phyloP scores from a whole-genome alignment of 352 stramenopile genomes.

The Phytophthora citricola region DNA sequence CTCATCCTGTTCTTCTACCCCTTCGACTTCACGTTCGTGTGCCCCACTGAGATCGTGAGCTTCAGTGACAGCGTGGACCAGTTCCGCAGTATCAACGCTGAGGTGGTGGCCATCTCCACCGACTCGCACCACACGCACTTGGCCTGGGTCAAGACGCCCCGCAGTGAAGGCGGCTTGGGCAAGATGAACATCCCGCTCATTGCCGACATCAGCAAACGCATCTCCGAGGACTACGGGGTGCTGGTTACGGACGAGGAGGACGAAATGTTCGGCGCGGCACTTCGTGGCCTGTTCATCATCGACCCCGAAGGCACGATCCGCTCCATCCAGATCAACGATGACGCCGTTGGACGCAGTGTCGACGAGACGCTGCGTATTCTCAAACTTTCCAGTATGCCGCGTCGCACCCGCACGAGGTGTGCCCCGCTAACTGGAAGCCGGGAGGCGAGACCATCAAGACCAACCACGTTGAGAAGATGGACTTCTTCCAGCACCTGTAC shows the following conservation, averaged over 20 bases:
- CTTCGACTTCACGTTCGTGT: constrained; percentile 91
- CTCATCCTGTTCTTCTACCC: constrained; percentile 91
- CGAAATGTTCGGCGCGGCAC: constrained; percentile 77
- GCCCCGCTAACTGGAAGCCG: constrained; percentile 87
- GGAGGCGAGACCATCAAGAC: constrained; percentile 87
- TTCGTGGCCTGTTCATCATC: constrained; percentile 87
- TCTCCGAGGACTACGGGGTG: constrained; percentile 87
- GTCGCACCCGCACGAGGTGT: constrained; percentile 83
- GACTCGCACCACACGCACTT: constrained; percentile 89
- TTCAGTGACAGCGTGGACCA: constrained; percentile 76
- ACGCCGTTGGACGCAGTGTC: constrained; percentile 81
- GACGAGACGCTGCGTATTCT: constrained; percentile 86
- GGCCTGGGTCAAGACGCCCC: constrained; percentile 84
- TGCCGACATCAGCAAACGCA: constrained; percentile 85
- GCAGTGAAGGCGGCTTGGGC: constrained; percentile 75
- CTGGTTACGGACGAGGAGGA: constrained; percentile 85
- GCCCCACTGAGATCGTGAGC: constrained; percentile 84
- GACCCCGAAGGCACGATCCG: constrained; percentile 84
- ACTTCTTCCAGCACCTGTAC: constrained; percentile 89
- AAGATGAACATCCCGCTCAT: constrained; percentile 88
- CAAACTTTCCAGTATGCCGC: constrained; percentile 87
- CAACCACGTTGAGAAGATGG: constrained; percentile 82
- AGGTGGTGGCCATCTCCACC: constrained; percentile 82
- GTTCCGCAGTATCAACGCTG: constrained; percentile 83
- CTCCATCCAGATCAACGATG: constrained; percentile 89